Conservation (phyloP, 768 basidiomycete genomes). For the Phanerodontia chrysosporium region DNA sequence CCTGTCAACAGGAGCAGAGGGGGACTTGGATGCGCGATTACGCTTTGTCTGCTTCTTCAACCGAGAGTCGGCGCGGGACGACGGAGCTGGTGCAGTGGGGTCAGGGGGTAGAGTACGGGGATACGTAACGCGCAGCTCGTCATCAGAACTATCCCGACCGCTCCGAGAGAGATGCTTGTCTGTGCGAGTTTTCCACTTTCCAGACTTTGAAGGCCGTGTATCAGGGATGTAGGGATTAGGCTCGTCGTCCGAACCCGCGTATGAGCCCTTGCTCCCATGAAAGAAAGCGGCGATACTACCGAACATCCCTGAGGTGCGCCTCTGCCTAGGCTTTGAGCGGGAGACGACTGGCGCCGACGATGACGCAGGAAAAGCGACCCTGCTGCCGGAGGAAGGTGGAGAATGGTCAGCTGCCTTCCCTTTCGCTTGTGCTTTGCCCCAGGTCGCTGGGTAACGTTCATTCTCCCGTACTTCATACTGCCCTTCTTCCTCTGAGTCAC, state of each 20-base stretch:
- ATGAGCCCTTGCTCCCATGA: constrained; percentile 13
- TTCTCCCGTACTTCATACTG: constrained; percentile 52
- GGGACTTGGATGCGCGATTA: not conserved
- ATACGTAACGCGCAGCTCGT: constrained; percentile 14
- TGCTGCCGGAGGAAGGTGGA: not conserved
- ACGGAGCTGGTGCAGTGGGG: not conserved
- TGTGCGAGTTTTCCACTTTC: constrained; percentile 35
- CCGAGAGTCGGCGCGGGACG: not conserved
- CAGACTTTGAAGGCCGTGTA: not conserved
- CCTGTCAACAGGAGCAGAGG: constrained; percentile 14
- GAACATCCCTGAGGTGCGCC: constrained; percentile 30
- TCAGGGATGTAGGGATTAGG: not conserved
- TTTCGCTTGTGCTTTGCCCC: constrained; percentile 6
- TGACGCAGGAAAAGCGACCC: constrained; percentile 1
- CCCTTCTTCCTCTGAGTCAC: constrained; percentile 31
- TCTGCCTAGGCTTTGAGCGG: constrained; percentile 5
- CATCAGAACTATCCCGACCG: constrained; percentile 25
- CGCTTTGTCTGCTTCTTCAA: constrained; percentile 17
- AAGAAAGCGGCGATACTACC: constrained; percentile 47
- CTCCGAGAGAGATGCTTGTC: constrained; percentile 27
- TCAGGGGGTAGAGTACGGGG: not conserved
- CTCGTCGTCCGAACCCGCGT: not conserved
- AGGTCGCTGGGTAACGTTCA: constrained; percentile 37
- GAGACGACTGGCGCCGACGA: not conserved
- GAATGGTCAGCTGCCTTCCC: constrained; percentile 9